Conservation (phyloP, 192 early-diverging fungal genomes). For the Gaertneriomyces sp. region DNA sequence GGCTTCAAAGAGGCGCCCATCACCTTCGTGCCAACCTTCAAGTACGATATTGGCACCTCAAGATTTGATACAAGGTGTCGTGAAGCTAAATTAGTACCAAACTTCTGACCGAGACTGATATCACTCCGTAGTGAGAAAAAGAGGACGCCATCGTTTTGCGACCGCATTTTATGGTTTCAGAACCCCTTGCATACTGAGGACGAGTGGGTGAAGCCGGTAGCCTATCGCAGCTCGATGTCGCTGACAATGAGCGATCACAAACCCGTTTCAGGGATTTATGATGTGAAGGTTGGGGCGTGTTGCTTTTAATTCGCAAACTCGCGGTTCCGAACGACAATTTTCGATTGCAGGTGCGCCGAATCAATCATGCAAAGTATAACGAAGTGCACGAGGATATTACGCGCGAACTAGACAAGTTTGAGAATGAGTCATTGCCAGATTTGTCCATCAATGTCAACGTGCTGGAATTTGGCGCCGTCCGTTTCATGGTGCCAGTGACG, state of each 20-base stretch:
- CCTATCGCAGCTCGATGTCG: conserved; percentile 61
- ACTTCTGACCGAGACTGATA: not conserved
- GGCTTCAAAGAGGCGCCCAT: conserved; percentile 81
- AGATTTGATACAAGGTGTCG: conserved; percentile 72
- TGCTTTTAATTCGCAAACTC: not conserved
- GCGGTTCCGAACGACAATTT: not conserved
- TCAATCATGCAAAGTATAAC: conserved; percentile 56
- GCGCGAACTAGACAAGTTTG: conserved; percentile 71
- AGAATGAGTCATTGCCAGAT: conserved; percentile 76
- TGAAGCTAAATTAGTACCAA: not conserved
- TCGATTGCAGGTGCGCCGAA: conserved; percentile 48
- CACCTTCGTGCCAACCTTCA: conserved; percentile 85
- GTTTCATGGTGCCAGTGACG: conserved; percentile 47
- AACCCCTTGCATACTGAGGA: conserved; percentile 44
- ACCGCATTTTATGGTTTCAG: conserved; percentile 83
- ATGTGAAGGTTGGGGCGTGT: conserved; percentile 46
- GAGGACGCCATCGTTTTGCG: conserved; percentile 88
- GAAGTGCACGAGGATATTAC: conserved; percentile 58
- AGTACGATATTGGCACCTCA: conserved; percentile 80
- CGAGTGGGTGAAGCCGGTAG: conserved; percentile 45
- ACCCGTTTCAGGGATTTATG: conserved; percentile 74
- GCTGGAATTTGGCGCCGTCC: conserved; percentile 71
- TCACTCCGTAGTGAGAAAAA: conserved; percentile 60
- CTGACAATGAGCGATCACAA: conserved; percentile 84
- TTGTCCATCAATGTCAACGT: conserved; percentile 55